These are phyloP conservation scores for Fusarium multiceps DNA, from an alignment of 2,329 filamentous ascomycete genomes.

Conservation along the genomic window DNA sequence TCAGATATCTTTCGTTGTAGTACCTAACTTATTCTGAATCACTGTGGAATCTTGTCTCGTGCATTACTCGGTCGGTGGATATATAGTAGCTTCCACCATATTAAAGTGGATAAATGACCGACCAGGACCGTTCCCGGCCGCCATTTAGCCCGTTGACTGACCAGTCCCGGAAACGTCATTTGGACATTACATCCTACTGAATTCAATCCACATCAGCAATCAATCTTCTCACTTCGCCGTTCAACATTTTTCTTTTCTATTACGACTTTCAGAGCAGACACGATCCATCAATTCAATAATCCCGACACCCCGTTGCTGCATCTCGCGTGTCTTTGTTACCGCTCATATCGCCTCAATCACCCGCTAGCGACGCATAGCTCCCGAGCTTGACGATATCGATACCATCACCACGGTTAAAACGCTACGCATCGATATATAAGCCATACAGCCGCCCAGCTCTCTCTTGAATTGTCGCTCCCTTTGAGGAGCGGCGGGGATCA, in stretches of 20 bases:
- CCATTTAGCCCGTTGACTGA: conserved; percentile 33
- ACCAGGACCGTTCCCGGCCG: background rate
- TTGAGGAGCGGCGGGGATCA: conserved; percentile 26
- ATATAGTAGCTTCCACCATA: background rate
- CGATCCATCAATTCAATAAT: background rate
- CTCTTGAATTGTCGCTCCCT: conserved; percentile 32
- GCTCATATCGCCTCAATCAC: conserved; percentile 6
- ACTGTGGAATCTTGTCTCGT: background rate
- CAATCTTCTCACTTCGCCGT: conserved; percentile 8
- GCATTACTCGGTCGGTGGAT: background rate
- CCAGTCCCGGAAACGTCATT: conserved; percentile 43
- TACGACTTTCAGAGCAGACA: background rate
- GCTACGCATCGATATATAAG: conserved; percentile 10
- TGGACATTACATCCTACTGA: conserved; percentile 22
- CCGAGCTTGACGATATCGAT: conserved; percentile 8
- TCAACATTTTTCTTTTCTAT: background rate
- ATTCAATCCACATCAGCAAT: conserved; percentile 33
- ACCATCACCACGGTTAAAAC: conserved; percentile 7
- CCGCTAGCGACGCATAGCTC: background rate
- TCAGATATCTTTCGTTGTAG: too few species aligned
- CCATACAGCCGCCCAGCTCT: conserved; percentile 17
- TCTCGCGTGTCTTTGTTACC: background rate
- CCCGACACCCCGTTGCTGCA: background rate
- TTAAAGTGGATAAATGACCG: background rate
- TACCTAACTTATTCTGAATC: background rate